Evolutionary conservation across 352 stramenopile genomes (phyloP).

Genomic region (Globisporangium carolinianum): DNA sequence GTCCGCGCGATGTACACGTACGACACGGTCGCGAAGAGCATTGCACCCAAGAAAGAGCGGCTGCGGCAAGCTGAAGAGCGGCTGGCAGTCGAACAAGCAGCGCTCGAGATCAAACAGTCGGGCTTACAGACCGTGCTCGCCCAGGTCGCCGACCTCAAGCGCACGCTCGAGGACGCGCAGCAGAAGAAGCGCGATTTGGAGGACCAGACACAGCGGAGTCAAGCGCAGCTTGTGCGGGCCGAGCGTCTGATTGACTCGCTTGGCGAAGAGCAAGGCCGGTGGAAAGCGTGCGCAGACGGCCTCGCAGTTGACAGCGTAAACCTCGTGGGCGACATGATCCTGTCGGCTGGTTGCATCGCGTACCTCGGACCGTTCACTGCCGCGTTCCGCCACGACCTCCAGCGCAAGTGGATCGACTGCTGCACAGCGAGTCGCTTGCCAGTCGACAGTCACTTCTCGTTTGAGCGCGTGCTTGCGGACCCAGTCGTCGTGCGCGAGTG

Average conservation of each 20-base stretch:
- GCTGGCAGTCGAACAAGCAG: conserved; percentile 78
- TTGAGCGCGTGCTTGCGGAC: conserved; percentile 77
- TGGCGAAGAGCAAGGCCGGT: conserved; percentile 86
- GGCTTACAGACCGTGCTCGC: conserved; percentile 72
- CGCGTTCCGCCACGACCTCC: conserved; percentile 78
- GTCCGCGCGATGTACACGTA: conserved; percentile 92
- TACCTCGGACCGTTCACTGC: conserved; percentile 90
- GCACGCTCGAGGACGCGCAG: conserved; percentile 80
- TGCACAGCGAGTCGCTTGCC: conserved; percentile 79
- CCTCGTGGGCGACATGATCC: conserved; percentile 90
- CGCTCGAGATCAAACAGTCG: conserved; percentile 85
- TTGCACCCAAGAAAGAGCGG: conserved; percentile 91
- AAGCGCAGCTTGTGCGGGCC: conserved; percentile 86
- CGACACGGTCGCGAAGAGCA: conserved; percentile 90
- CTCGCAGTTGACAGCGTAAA: conserved; percentile 84
- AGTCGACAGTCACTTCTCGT: conserved; percentile 80
- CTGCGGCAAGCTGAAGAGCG: conserved; percentile 84
- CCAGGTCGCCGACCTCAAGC: conserved; percentile 86
- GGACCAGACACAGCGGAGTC: conserved; percentile 77
- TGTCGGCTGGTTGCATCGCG: conserved; percentile 89
- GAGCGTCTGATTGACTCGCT: conserved; percentile 88
- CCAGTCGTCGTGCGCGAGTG: conserved; percentile 88
- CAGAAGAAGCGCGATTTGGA: conserved; percentile 92
- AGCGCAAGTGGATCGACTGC: conserved; percentile 76
- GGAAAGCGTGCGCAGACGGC: conserved; percentile 76